Percentiles rank a stretch among this genome's conserved stretches.
Evolutionary conservation across 1,284 basidiomycete genomes (phyloP).

Genomic region (Rhodotorula sp.): DNA sequence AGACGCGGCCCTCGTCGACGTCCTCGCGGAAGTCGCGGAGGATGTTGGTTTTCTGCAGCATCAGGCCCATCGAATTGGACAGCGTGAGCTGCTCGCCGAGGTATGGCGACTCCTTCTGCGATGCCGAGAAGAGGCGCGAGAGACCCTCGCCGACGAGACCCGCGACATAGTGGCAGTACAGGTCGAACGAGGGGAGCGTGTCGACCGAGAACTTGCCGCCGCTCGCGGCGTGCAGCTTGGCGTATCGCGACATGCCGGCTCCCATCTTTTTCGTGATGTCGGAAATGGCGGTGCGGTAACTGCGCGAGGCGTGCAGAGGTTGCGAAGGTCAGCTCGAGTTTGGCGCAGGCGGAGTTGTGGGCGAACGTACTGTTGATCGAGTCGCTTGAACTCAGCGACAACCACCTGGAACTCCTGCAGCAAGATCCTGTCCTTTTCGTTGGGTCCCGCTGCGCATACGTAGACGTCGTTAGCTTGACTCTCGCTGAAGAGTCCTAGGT

Average conservation of each 20-base stretch:
- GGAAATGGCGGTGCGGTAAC: constrained; percentile 77
- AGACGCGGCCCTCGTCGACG: constrained; percentile 75
- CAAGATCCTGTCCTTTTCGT: constrained; percentile 86
- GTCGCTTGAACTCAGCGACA: constrained; percentile 73
- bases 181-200: constrained; percentile 80
- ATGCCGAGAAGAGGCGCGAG: constrained; percentile 83
- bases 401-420: constrained; percentile 82
- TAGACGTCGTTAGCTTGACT: too few species aligned
- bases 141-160: constrained; percentile 97
- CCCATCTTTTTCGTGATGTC: constrained; percentile 85
- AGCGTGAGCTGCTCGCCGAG: constrained; percentile 79
- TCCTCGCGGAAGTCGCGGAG: constrained; percentile 95
- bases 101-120: constrained; percentile 75
- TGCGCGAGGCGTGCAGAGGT: constrained; percentile 44
- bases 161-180: constrained; percentile 99
- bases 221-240: constrained; percentile 65
- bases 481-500: too few species aligned
- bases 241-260: constrained; percentile 91
- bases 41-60: constrained; percentile 98
- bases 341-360: too few species aligned
- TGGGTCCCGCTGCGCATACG: constrained; percentile 64
- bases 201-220: constrained; percentile 59
- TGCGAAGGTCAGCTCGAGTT: not conserved
- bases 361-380: constrained; percentile 61
- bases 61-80: constrained; percentile 91